A percentile compares a stretch with the other conserved stretches of the same genome.
phyloP scores from a whole-genome alignment of 225 moss, liverwort and hornwort genomes.

The Asterella californica region DNA sequence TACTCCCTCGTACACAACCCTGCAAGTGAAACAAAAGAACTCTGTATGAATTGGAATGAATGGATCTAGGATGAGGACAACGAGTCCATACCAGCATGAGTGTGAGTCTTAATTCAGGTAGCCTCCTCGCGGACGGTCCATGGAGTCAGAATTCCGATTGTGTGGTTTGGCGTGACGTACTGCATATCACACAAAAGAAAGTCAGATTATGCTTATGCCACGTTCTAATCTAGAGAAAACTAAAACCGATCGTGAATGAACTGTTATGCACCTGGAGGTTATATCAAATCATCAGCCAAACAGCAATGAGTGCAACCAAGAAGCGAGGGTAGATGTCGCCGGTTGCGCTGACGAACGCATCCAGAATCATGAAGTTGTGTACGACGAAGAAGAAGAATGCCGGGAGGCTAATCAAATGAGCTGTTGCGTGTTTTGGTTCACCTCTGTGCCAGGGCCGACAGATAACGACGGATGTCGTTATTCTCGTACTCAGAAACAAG shows the following conservation, averaged over 20 bases:
- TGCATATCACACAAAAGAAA: neutral
- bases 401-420: constrained; percentile 30
- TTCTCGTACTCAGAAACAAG: neutral
- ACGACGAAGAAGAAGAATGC: constrained; percentile 33
- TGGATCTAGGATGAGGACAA: neutral
- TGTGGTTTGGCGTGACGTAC: constrained; percentile 23
- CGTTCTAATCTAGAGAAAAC: neutral
- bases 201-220: neutral
- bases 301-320: constrained; percentile 56
- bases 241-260: neutral
- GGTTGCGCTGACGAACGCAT: constrained; percentile 14
- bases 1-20: neutral
- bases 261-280: constrained; percentile 38
- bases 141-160: constrained; percentile 27
- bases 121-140: constrained; percentile 13
- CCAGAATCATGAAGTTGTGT: constrained; percentile 43
- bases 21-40: neutral
- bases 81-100: constrained; percentile 18
- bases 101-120: constrained; percentile 21
- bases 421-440: constrained; percentile 32
- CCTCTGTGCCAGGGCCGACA: constrained; percentile 16
- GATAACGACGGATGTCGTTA: neutral
- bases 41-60: neutral
- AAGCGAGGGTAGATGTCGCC: constrained; percentile 53
- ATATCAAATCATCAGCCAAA: constrained; percentile 70